Percentiles rank a stretch among this genome's conserved stretches.
These are phyloP conservation scores for Brassica hybrid DNA, from an alignment of 441 rosid species.

Conservation along the genomic window DNA sequence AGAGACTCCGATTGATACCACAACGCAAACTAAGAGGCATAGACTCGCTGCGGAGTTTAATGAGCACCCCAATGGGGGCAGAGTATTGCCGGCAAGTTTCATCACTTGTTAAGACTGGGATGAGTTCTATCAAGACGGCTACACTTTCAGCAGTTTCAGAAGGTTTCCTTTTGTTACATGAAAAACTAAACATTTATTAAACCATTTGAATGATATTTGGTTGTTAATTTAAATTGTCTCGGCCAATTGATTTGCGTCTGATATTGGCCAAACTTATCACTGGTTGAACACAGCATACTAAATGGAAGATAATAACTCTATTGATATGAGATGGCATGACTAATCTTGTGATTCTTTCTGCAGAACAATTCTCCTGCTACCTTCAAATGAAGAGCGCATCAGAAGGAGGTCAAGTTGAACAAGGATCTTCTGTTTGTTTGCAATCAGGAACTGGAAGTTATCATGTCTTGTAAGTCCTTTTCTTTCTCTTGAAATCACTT, in stretches of 20 bases:
- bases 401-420: conserved; percentile 67
- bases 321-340: neutral
- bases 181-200: neutral
- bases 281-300: neutral
- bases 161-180: conserved; percentile 57
- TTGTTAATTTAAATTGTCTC: neutral
- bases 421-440: conserved; percentile 69
- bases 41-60: conserved; percentile 75
- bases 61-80: conserved; percentile 78
- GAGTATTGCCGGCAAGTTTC: conserved; percentile 82
- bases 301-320: neutral
- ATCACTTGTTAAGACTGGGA: conserved; percentile 78
- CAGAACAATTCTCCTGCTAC: conserved; percentile 79
- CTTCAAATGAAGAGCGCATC: conserved; percentile 79
- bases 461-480: conserved; percentile 82
- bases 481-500: neutral
- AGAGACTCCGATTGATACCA: conserved; percentile 76
- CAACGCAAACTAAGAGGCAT: conserved; percentile 75
- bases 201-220: conserved; percentile 12
- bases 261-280: neutral
- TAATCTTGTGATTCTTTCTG: conserved; percentile 30
- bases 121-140: conserved; percentile 75
- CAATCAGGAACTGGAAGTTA: conserved; percentile 86
- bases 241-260: neutral
- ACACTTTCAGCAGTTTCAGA: conserved; percentile 67